Percentiles rank a stretch among this genome's conserved stretches.
phyloP scores from a whole-genome alignment of 2,329 filamentous ascomycete species.

The Apiospora kogelbergensis region DNA sequence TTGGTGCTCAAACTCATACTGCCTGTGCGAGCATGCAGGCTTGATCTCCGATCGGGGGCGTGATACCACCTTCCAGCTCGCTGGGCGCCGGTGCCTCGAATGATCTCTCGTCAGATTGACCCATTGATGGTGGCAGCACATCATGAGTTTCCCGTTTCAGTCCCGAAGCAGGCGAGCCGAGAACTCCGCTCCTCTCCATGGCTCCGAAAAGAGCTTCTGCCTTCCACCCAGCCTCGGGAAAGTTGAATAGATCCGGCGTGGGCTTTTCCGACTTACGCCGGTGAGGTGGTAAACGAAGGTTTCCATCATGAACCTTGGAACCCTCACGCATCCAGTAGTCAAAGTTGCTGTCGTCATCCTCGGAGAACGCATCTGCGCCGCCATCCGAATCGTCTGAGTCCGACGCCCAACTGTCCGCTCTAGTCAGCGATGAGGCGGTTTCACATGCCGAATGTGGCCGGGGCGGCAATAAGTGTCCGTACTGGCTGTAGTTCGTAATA shows the following conservation, averaged over 20 bases:
- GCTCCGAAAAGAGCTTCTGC: constrained; percentile 47
- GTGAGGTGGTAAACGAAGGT: constrained; percentile 21
- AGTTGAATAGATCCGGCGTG: constrained; percentile 56
- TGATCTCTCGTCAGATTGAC: constrained; percentile 37
- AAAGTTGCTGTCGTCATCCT: constrained; percentile 44
- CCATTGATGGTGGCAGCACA: constrained; percentile 44
- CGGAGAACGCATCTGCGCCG: constrained; percentile 32
- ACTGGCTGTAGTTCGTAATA: neutral
- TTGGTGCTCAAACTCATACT: constrained; percentile 27
- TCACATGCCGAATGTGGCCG: constrained; percentile 50
- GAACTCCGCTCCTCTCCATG: constrained; percentile 34
- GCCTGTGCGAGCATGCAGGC: constrained; percentile 48
- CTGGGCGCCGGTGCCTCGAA: constrained; percentile 28
- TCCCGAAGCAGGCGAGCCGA: constrained; percentile 29
- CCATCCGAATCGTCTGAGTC: constrained; percentile 47
- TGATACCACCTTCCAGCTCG: constrained; percentile 38
- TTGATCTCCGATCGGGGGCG: constrained; percentile 55
- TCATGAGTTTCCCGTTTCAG: constrained; percentile 45
- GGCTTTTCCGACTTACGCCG: constrained; percentile 21
- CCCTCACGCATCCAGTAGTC: constrained; percentile 60
- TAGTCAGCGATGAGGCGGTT: constrained; percentile 30
- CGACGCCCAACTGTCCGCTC: constrained; percentile 33
- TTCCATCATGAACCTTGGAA: constrained; percentile 20
- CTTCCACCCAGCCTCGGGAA: constrained; percentile 50
- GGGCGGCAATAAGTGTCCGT: constrained; percentile 24